A percentile compares a stretch with the other conserved stretches of the same genome.
Evolutionary conservation across 2,329 filamentous ascomycete species (phyloP).

Genomic region (Tympanopsis confertula): DNA sequence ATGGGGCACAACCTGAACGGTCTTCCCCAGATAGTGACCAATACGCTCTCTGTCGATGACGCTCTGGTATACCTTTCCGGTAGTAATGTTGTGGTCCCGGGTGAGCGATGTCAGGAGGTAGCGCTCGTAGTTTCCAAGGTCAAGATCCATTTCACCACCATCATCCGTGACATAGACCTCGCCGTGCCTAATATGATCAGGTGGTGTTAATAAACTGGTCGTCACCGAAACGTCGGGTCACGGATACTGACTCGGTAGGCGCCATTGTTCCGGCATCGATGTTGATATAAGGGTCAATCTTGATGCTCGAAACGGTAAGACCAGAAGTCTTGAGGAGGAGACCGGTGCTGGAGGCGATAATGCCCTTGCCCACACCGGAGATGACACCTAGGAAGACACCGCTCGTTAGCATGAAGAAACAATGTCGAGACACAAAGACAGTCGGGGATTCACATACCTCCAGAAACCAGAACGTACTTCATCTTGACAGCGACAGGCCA

Average conservation of each 20-base stretch:
- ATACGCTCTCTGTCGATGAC: conserved; percentile 58
- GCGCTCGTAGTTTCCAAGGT: conserved; percentile 2
- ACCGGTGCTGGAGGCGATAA: conserved; percentile 64
- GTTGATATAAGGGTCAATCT: conserved; percentile 66
- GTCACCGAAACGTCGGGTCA: conserved; percentile 1
- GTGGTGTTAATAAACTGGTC: too few relatives aligned
- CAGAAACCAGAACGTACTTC: conserved; percentile 74
- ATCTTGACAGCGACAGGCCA: conserved; percentile 32
- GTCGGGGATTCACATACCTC: conserved; percentile 39
- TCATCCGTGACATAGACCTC: conserved; percentile 60
- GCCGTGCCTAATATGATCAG: too few relatives aligned
- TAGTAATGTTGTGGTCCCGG: conserved; percentile 15
- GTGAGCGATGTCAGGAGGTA: not conserved
- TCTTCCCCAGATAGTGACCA: conserved; percentile 75
- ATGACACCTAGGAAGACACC: conserved; percentile 19
- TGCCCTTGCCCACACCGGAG: conserved; percentile 34
- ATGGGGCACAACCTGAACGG: conserved; percentile 85
- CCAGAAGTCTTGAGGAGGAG: conserved; percentile 71
- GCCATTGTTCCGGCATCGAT: conserved; percentile 66
- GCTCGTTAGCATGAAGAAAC: conserved; percentile 6
- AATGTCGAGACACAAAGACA: not conserved
- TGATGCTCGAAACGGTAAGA: conserved; percentile 61
- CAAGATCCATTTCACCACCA: conserved; percentile 42
- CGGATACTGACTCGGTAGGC: conserved; percentile 40
- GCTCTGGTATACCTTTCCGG: conserved; percentile 63